Evolutionary conservation across 129 eudicot species (phyloP).

Genomic region (Saussurea involucrata): DNA sequence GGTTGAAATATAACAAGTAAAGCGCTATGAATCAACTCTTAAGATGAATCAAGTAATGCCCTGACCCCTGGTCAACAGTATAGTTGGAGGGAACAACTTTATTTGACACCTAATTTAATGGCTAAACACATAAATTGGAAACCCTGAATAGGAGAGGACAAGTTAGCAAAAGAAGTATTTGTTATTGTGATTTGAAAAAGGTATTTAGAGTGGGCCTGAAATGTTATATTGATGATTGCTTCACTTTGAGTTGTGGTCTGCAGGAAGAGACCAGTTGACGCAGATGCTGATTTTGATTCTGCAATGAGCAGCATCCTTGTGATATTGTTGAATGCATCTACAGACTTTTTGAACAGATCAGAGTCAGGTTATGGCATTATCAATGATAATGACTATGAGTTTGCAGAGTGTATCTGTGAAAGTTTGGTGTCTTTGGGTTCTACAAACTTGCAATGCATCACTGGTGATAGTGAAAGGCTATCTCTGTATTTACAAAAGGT

Average conservation of each 20-base stretch:
- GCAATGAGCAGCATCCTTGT: constrained; percentile 75
- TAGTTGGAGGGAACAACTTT: neutral
- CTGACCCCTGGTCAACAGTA: neutral
- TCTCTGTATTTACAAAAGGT: constrained; percentile 86
- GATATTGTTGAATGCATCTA: constrained; percentile 69
- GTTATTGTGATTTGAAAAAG: neutral
- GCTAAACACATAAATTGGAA: neutral
- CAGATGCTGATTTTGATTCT: constrained; percentile 69
- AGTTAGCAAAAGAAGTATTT: neutral
- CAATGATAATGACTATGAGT: constrained; percentile 68
- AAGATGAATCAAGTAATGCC: neutral
- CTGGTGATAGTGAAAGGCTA: constrained; percentile 46
- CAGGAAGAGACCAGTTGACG: constrained; percentile 92
- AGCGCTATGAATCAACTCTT: neutral
- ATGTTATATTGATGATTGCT: constrained; percentile 9
- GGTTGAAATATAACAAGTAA: neutral
- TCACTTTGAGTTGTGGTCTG: constrained; percentile 17
- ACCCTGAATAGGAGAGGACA: neutral
- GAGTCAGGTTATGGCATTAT: constrained; percentile 34
- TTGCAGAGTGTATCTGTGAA: constrained; percentile 84
- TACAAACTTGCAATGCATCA: constrained; percentile 70
- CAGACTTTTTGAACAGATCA: constrained; percentile 66
- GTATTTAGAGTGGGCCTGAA: neutral
- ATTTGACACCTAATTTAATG: neutral
- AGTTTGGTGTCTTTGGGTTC: constrained; percentile 91